These are phyloP conservation scores for Phytophthora crassamura DNA, from an alignment of 352 stramenopile species.

Conservation along the genomic window DNA sequence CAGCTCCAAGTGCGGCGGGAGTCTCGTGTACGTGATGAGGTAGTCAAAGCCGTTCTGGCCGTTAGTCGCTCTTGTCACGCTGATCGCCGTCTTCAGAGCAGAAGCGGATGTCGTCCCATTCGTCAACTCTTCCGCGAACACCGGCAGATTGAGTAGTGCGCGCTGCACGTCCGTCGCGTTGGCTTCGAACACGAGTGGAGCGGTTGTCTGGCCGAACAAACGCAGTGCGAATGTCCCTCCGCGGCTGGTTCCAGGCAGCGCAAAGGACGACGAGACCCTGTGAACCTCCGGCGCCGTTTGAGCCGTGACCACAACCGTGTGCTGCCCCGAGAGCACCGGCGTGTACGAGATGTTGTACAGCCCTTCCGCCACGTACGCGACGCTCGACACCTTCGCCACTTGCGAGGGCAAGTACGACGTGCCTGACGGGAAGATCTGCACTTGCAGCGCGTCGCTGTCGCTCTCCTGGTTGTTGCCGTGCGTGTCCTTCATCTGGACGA, in stretches of 20 bases:
- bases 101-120: constrained; percentile 16
- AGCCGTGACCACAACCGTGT: constrained; percentile 89
- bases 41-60: constrained; percentile 77
- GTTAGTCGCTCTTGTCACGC: constrained; percentile 60
- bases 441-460: constrained; percentile 38
- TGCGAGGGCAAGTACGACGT: constrained; percentile 33
- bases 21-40: constrained; percentile 63
- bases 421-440: constrained; percentile 59
- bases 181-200: constrained; percentile 83
- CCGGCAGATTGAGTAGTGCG: constrained; percentile 69
- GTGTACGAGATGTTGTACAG: constrained; percentile 89
- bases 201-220: constrained; percentile 66
- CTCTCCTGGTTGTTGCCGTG: constrained; percentile 79
- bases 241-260: constrained; percentile 52
- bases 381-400: constrained; percentile 39
- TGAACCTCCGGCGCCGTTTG: constrained; percentile 86
- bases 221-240: constrained; percentile 87
- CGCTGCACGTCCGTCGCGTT: constrained; percentile 67
- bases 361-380: constrained; percentile 73
- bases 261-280: constrained; percentile 80
- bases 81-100: constrained; percentile 38
- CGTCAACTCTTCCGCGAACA: constrained; percentile 27
- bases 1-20: constrained; percentile 49
- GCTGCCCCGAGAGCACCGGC: constrained; percentile 78
- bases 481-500: constrained; percentile 84